These are phyloP conservation scores for Raddia distichophylla DNA, from an alignment of 176 grass and related monocot species.

Conservation along the genomic window DNA sequence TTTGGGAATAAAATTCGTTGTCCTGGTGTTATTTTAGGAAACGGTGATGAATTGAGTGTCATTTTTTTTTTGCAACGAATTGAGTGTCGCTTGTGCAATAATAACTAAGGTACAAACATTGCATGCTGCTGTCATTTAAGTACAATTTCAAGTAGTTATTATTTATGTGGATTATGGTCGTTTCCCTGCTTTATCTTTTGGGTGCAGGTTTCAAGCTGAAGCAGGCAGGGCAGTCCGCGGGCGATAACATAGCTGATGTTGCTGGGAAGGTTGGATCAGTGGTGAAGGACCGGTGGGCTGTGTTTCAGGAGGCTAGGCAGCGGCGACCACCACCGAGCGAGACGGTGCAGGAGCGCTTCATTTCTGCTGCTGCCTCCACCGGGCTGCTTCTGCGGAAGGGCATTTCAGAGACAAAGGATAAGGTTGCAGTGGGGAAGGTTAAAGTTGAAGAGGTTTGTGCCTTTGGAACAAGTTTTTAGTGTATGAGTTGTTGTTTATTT, in stretches of 20 bases:
- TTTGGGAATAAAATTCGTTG: no score
- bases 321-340: slow-evolving; percentile 57
- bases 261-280: slow-evolving; percentile 85
- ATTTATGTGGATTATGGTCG: no score
- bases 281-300: slow-evolving; percentile 76
- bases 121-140: no score
- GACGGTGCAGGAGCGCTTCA: slow-evolving; percentile 83
- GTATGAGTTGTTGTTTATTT: not conserved
- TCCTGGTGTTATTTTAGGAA: no score
- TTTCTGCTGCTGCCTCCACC: slow-evolving; percentile 80
- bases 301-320: slow-evolving; percentile 85
- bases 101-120: no score
- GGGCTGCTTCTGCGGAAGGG: slow-evolving; percentile 82
- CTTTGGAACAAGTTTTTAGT: not conserved
- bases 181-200: not conserved
- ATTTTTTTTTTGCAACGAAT: no score
- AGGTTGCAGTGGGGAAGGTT: slow-evolving; percentile 91
- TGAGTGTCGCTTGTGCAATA: no score
- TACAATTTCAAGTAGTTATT: no score
- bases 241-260: slow-evolving; percentile 78
- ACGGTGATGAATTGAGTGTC: no score
- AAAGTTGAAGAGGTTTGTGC: slow-evolving; percentile 92
- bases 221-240: slow-evolving; percentile 85
- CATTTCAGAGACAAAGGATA: slow-evolving; percentile 90
- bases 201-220: slow-evolving; percentile 77